Evolutionary conservation across 2,329 filamentous ascomycete genomes (phyloP).

Genomic region (Arachnomyces sp.): DNA sequence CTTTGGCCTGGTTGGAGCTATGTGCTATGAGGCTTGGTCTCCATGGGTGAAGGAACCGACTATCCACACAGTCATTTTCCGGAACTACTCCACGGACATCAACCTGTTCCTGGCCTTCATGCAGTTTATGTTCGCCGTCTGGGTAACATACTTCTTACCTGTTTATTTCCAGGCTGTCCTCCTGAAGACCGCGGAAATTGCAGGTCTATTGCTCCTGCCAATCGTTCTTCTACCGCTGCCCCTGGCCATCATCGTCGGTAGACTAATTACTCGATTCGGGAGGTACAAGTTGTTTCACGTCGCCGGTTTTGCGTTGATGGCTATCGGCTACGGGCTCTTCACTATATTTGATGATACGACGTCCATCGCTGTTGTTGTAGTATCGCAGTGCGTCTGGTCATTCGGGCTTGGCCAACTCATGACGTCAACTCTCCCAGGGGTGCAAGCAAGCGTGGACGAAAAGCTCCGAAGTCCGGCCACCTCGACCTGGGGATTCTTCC

Average conservation of each 20-base stretch:
- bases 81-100: slow-evolving; percentile 32
- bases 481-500: slow-evolving; percentile 22
- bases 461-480: slow-evolving; percentile 20
- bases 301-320: slow-evolving; percentile 20
- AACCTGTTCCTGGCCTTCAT: slow-evolving; percentile 32
- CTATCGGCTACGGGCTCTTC: slow-evolving; percentile 21
- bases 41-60: slow-evolving; percentile 23
- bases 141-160: slow-evolving; percentile 35
- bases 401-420: slow-evolving; percentile 21
- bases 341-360: slow-evolving; percentile 19
- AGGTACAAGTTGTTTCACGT: slow-evolving; percentile 25
- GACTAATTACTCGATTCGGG: slow-evolving; percentile 26
- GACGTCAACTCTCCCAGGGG: slow-evolving; percentile 19
- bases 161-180: slow-evolving; percentile 41
- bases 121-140: slow-evolving; percentile 28
- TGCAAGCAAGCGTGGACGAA: slow-evolving; percentile 23
- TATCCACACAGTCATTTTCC: slow-evolving; percentile 39
- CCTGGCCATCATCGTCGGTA: slow-evolving; percentile 22
- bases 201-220: slow-evolving; percentile 26
- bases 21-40: slow-evolving; percentile 2
- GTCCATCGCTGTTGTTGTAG: slow-evolving; percentile 19
- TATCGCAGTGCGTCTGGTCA: slow-evolving; percentile 22
- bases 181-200: slow-evolving; percentile 22
- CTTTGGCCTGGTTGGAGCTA: background rate
- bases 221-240: slow-evolving; percentile 18